Conservation (phyloP, 23 red algal genomes). For the Gracilaria domingensis region DNA sequence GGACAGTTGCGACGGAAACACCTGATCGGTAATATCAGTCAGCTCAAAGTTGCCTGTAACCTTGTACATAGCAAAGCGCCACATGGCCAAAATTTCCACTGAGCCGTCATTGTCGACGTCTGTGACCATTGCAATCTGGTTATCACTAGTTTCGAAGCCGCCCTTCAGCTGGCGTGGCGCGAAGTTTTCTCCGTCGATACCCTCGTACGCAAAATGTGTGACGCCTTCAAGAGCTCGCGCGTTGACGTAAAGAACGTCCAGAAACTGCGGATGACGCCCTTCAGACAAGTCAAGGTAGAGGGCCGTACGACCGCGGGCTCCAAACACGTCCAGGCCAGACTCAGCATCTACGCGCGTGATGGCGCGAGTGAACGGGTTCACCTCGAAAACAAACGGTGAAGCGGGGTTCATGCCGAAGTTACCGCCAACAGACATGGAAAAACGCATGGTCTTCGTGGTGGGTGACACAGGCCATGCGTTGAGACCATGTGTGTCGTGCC, state of each 20-base stretch:
- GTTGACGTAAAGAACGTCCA: conserved; percentile 38
- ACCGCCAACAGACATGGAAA: conserved; percentile 54
- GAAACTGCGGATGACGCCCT: conserved; percentile 19
- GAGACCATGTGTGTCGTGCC: conserved; percentile 61
- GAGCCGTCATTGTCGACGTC: conserved; percentile 56
- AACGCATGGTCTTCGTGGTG: neutral
- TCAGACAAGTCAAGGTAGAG: conserved; percentile 26
- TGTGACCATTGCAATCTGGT: conserved; percentile 30
- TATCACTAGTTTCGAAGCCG: conserved; percentile 6
- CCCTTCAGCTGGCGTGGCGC: conserved; percentile 13
- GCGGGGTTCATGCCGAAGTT: conserved; percentile 19
- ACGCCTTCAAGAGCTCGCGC: neutral
- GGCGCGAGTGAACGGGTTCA: conserved; percentile 12
- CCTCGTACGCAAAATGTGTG: conserved; percentile 39
- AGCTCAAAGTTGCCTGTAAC: conserved; percentile 47
- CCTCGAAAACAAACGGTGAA: conserved; percentile 27
- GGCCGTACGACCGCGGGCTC: neutral
- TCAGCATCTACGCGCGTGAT: conserved; percentile 22
- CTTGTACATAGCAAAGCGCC: conserved; percentile 37
- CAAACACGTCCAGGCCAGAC: neutral
- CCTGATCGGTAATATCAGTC: conserved; percentile 39
- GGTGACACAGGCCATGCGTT: conserved; percentile 26
- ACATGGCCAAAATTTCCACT: conserved; percentile 50
- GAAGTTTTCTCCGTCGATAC: neutral
- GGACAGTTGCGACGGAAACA: neutral